A percentile compares a stretch with the other conserved stretches of the same genome.
phyloP scores from a whole-genome alignment of 1,284 basidiomycete genomes.

The Ceratobasidium sp. region DNA sequence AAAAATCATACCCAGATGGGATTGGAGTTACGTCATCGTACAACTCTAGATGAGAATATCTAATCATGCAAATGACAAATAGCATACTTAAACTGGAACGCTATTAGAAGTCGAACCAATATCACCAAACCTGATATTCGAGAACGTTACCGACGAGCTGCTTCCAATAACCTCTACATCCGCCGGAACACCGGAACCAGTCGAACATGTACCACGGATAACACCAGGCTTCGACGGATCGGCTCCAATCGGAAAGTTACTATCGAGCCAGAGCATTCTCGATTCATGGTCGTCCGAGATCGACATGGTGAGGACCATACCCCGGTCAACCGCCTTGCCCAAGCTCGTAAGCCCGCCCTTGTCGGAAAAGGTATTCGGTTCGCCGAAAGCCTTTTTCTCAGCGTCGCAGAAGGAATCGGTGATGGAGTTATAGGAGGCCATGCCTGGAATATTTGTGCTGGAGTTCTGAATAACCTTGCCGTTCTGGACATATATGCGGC shows the following conservation, averaged over 20 bases:
- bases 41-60: no score
- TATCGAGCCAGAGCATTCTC: conserved; percentile 14
- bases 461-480: conserved; percentile 55
- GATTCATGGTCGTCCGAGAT: background rate
- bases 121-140: conserved; percentile 70
- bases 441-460: conserved; percentile 56
- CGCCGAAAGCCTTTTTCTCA: conserved; percentile 1
- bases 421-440: conserved; percentile 54
- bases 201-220: conserved; percentile 60
- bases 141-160: conserved; percentile 63
- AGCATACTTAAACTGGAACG: background rate
- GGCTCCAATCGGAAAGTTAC: background rate
- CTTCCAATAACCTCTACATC: conserved; percentile 61
- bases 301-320: background rate
- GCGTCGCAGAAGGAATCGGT: conserved; percentile 55
- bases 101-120: conserved; percentile 67
- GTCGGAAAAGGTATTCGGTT: background rate
- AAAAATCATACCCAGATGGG: no score
- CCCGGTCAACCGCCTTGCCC: background rate
- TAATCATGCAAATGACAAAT: no score
- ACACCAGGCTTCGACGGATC: conserved; percentile 2
- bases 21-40: no score
- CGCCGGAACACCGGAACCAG: conserved; percentile 64
- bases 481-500: conserved; percentile 69
- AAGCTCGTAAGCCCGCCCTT: conserved; percentile 7